A percentile compares a stretch with the other conserved stretches of the same genome.
Conservation (phyloP, 2,329 filamentous ascomycete species). For the Polytolypa hystricis region DNA sequence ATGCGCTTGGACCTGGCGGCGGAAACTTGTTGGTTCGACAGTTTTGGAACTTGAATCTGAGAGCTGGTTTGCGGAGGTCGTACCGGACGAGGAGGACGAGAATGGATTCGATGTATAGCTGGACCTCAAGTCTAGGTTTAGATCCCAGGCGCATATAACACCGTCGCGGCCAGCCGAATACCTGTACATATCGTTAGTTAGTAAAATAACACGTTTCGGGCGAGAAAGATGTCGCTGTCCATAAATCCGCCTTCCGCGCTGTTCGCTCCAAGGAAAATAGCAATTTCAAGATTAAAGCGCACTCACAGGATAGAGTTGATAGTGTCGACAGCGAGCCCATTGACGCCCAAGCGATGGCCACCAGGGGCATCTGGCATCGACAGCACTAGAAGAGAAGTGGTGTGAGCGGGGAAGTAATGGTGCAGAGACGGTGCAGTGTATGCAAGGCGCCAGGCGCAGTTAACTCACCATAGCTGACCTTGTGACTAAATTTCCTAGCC, state of each 20-base stretch:
- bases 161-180: conserved; percentile 95
- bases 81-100: conserved; percentile 23
- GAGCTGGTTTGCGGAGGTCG: conserved; percentile 13
- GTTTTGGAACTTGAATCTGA: conserved; percentile 12
- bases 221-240: no score
- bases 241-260: no score
- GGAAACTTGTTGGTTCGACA: conserved; percentile 40
- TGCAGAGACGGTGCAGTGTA: conserved; percentile 10
- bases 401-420: neutral
- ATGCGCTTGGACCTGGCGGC: conserved; percentile 64
- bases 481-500: conserved; percentile 59
- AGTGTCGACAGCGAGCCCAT: conserved; percentile 80
- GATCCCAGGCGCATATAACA: conserved; percentile 89
- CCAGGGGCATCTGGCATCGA: conserved; percentile 63
- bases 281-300: conserved; percentile 6
- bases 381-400: conserved; percentile 43
- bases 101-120: conserved; percentile 16
- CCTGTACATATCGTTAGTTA: conserved; percentile 35
- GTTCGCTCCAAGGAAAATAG: neutral
- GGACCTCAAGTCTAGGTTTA: conserved; percentile 55
- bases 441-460: neutral
- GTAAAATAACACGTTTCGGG: no score
- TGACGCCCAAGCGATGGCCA: conserved; percentile 87
- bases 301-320: conserved; percentile 76
- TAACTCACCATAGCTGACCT: conserved; percentile 56